Percentiles rank a stretch among this genome's conserved stretches.
These are phyloP conservation scores for Pleurotus ostreatus DNA, from an alignment of 768 basidiomycete genomes.

Conservation along the genomic window DNA sequence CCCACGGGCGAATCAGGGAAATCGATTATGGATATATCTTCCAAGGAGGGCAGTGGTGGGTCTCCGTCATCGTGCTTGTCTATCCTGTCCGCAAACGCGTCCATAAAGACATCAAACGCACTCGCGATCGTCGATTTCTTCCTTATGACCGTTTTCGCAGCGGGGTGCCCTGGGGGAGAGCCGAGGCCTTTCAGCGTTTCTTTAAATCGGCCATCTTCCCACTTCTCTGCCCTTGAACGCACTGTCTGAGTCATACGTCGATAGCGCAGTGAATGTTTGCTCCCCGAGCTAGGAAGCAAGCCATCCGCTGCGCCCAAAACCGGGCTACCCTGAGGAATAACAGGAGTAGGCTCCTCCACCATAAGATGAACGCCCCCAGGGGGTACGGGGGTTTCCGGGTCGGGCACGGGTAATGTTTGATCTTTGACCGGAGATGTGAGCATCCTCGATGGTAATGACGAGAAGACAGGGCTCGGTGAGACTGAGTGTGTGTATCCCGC, in stretches of 20 bases:
- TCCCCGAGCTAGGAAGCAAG: constrained; percentile 11
- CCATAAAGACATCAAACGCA: constrained; percentile 46
- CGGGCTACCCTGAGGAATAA: constrained; percentile 13
- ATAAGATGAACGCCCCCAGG: not conserved
- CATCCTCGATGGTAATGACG: constrained; percentile 11
- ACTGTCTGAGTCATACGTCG: constrained; percentile 47
- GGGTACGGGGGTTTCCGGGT: not conserved
- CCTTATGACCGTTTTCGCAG: not conserved
- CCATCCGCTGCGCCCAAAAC: constrained; percentile 6
- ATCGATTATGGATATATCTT: not conserved
- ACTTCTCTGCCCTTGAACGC: constrained; percentile 53
- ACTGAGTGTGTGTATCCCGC: constrained; percentile 1
- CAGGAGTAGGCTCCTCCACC: constrained; percentile 10
- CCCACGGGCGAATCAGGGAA: not conserved
- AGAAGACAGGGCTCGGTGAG: constrained; percentile 30
- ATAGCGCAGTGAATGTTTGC: constrained; percentile 26
- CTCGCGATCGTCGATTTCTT: constrained; percentile 24
- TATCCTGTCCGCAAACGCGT: constrained; percentile 19
- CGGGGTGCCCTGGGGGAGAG: not conserved
- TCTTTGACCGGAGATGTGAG: not conserved
- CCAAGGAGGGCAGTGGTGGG: not conserved
- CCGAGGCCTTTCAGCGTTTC: constrained; percentile 19
- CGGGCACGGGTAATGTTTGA: not conserved
- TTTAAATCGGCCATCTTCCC: constrained; percentile 54
- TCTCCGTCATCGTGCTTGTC: constrained; percentile 1